Conservation (phyloP, 2,329 filamentous ascomycete genomes). For the Talaromyces islandicus region DNA sequence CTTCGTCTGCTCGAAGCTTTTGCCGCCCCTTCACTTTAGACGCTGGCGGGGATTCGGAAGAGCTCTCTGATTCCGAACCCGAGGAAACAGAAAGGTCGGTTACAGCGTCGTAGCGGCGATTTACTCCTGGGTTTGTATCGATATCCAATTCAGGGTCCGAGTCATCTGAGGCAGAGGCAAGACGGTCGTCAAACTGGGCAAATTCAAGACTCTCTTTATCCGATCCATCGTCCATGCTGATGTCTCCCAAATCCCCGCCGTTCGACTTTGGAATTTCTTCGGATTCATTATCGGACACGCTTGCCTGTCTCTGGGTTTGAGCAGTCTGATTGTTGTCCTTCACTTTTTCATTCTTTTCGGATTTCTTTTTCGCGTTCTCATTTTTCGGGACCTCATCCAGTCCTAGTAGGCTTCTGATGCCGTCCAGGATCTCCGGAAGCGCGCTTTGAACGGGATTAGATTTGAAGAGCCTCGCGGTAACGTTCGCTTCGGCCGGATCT, state of each 20-base stretch:
- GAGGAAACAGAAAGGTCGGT: constrained; percentile 28
- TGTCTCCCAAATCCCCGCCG: constrained; percentile 18
- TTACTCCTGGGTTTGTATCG: background rate
- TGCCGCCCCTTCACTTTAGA: constrained; percentile 20
- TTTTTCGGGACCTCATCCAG: constrained; percentile 21
- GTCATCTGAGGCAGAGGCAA: constrained; percentile 24
- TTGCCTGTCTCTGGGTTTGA: background rate
- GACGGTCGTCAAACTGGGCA: constrained; percentile 26
- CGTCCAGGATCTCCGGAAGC: constrained; percentile 41
- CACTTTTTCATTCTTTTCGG: constrained; percentile 1
- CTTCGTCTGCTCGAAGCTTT: constrained; percentile 13
- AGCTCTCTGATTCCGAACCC: constrained; percentile 24
- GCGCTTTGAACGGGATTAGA: constrained; percentile 53
- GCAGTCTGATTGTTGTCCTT: constrained; percentile 12
- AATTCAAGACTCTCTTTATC: constrained; percentile 16
- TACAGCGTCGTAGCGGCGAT: constrained; percentile 12
- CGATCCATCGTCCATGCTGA: constrained; percentile 8
- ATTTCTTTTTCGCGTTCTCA: background rate
- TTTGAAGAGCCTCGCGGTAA: constrained; percentile 55
- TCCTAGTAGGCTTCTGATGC: constrained; percentile 34
- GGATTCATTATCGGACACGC: background rate
- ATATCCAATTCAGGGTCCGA: constrained; percentile 20
- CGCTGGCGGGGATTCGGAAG: constrained; percentile 20
- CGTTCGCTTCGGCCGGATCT: constrained; percentile 49
- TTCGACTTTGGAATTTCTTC: constrained; percentile 19